Conservation (phyloP, 345 rosid species). For the Hibiscus mutabilis region DNA sequence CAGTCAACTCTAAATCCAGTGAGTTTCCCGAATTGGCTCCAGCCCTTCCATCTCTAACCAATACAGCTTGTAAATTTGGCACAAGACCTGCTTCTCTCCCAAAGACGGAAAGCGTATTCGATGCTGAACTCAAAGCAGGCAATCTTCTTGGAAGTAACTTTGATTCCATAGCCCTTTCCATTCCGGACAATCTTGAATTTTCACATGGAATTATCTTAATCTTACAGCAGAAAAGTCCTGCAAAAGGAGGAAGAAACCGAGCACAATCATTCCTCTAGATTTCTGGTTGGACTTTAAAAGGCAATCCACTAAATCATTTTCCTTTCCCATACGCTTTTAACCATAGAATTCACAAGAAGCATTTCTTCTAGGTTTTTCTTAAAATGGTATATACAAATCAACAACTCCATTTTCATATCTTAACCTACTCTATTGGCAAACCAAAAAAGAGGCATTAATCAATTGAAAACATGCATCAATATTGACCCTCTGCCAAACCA, state of each 20-base stretch:
- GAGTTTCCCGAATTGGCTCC: constrained; percentile 26
- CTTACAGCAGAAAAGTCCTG: constrained; percentile 21
- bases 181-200: constrained; percentile 23
- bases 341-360: no score
- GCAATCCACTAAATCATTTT: not conserved
- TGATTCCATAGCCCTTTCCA: constrained; percentile 62
- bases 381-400: not conserved
- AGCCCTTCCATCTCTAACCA: constrained; percentile 38
- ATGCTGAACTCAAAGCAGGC: constrained; percentile 36
- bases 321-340: not conserved
- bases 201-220: constrained; percentile 27
- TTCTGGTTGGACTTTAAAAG: not conserved
- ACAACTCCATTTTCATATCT: not conserved
- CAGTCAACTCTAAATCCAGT: constrained; percentile 25
- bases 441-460: not conserved
- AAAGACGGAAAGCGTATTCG: constrained; percentile 23
- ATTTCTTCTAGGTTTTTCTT: no score
- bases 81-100: constrained; percentile 37
- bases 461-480: not conserved
- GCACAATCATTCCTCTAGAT: constrained; percentile 11
- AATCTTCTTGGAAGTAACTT: constrained; percentile 47
- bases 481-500: not conserved
- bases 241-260: constrained; percentile 19
- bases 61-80: constrained; percentile 33
- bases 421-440: not conserved